Base-by-base conservation (phyloP, 805 yeast genomes). In the Vanderwaltozyma polyspora region DNA sequence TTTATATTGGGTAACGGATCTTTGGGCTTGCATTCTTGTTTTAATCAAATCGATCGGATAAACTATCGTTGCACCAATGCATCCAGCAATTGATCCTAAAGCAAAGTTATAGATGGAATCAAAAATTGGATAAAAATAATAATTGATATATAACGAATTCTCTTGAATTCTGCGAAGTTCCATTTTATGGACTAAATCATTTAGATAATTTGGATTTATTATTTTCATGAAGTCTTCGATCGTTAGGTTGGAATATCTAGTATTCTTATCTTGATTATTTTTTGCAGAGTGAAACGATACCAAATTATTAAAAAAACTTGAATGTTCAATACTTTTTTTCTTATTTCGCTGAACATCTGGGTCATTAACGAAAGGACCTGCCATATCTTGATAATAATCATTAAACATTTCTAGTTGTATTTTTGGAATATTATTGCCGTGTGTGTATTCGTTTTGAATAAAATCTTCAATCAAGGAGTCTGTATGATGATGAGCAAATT, bases 11-110 rank as follows among this genome's bases (percentile, higher is more conserved):
- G 78, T 62, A 32, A 72, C 67, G 40, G 75, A 74, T 44, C 85
- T 74, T 64, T 89, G 97, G 41, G 94, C 94, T 63, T 89, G 98
- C 94, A 89, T 85, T 59, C 97, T 75, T 5, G 98, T 89, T 63
- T 89, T 89, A 44, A 89, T 86, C 56, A 91, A 67, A 62, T 89
- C 98, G 45, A 91, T 91, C 22, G 98, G 98, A 57, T 89, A 89
- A 29, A 89, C 98, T 12, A 81, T 83, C 5, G 95, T 84, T n/a
- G 98, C 96, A 42, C 98, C 98, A 59, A 89, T 76, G 48, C 95
- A 91, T 39, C 98, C 98, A 22, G 98, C 97, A 33, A 87, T 70
- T 3, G 96, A 85, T 13, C 98, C 98, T 39, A 89, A 66, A 21
- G 81, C 63, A 59, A 89, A 89, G 39, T 93, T 85, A 61, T 87